A percentile compares a stretch with the other conserved stretches of the same genome.
These are phyloP conservation scores for Cyberlindnera americana DNA, from an alignment of 805 yeast genomes.

Conservation along the genomic window DNA sequence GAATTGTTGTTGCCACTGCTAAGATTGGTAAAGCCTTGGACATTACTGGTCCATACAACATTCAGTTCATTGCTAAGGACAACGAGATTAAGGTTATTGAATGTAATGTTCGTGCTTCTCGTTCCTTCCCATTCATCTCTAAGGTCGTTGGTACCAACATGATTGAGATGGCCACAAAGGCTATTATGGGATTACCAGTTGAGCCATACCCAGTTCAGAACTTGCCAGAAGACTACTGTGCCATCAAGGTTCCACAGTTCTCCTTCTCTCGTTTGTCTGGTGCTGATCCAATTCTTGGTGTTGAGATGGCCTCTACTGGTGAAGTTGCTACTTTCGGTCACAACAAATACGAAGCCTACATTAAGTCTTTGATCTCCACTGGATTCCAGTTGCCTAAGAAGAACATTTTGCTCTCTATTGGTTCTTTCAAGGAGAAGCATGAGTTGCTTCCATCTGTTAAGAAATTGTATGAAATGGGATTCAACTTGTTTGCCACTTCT, in stretches of 20 bases:
- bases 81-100: constrained; percentile 89
- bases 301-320: constrained; percentile 99
- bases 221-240: constrained; percentile 91
- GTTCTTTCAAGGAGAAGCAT: constrained; percentile 94
- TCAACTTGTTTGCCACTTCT: constrained; percentile 91
- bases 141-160: constrained; percentile 94
- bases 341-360: constrained; percentile 94
- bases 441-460: constrained; percentile 87
- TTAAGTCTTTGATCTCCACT: constrained; percentile 90
- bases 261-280: constrained; percentile 96
- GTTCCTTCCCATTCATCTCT: constrained; percentile 98
- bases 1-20: constrained; percentile 85
- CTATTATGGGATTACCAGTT: constrained; percentile 84
- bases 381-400: constrained; percentile 95
- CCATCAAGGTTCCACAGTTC: constrained; percentile 95
- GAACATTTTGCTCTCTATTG: constrained; percentile 89
- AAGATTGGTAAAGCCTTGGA: constrained; percentile 94
- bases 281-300: constrained; percentile 97
- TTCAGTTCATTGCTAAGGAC: constrained; percentile 93
- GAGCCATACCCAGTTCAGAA: constrained; percentile 87
- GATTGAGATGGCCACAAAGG: constrained; percentile 91
- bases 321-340: constrained; percentile 97
- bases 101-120: constrained; percentile 97
- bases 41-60: constrained; percentile 97
- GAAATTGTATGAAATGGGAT: constrained; percentile 79